Conservation (phyloP, 495 filamentous ascomycete species). For the Halenospora varia region DNA sequence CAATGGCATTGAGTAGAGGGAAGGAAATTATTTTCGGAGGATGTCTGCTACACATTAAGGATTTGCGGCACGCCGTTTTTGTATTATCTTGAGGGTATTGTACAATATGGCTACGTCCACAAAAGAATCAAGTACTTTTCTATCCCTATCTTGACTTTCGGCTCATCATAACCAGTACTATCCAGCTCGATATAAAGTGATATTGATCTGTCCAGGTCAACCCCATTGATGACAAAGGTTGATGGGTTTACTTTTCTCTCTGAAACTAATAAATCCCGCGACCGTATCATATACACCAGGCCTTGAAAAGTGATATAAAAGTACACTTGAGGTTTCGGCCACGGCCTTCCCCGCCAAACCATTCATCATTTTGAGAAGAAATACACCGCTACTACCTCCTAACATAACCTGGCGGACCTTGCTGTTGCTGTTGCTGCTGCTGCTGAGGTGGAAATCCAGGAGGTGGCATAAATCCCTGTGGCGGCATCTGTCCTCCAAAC, state of each 20-base stretch:
- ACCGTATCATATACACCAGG: too few species aligned
- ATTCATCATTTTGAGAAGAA: too few species aligned
- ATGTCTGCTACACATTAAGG: not conserved
- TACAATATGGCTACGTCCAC: not conserved
- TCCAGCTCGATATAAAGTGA: too few species aligned
- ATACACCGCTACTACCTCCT: slow-evolving; percentile 9
- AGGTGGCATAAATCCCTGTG: slow-evolving; percentile 17
- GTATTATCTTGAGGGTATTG: not conserved
- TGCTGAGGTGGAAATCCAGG: slow-evolving; percentile 20
- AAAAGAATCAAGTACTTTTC: not conserved
- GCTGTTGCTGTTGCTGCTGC: too few species aligned
- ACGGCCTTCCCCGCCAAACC: too few species aligned
- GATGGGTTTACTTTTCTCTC: too few species aligned
- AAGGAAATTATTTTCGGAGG: not conserved
- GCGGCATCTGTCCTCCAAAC: slow-evolving; percentile 21
- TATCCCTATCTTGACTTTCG: not conserved
- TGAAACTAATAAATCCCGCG: too few species aligned
- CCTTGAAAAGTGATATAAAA: too few species aligned
- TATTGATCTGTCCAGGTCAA: too few species aligned
- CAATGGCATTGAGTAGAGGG: slow-evolving; percentile 4
- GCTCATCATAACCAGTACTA: too few species aligned
- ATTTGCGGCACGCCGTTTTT: not conserved
- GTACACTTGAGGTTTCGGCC: too few species aligned
- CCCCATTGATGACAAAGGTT: too few species aligned
- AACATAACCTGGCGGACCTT: slow-evolving; percentile 24